phyloP scores from a whole-genome alignment of 345 rosid genomes.

The Linum tenue region DNA sequence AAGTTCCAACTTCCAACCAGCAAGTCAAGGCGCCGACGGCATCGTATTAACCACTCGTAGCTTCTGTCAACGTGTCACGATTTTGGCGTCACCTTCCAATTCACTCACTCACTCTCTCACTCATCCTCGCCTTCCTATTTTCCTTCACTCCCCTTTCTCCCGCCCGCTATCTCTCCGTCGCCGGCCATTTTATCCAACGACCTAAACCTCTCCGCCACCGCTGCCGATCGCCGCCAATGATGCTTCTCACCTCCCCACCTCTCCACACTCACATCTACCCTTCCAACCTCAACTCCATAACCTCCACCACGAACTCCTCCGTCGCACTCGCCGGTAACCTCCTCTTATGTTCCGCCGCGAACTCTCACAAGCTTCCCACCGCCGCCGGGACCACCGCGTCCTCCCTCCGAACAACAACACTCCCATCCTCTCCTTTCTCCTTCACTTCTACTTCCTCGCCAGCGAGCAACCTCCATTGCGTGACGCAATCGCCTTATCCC shows the following conservation, averaged over 20 bases:
- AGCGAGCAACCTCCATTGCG: constrained; percentile 32
- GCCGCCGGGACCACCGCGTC: constrained; percentile 6
- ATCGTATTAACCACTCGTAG: not conserved
- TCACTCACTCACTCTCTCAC: not conserved
- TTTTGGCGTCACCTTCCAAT: constrained; percentile 3
- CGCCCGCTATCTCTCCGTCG: not conserved
- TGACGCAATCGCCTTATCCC: constrained; percentile 30
- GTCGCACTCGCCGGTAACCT: not conserved
- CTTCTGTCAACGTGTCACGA: constrained; percentile 4
- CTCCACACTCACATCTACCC: constrained; percentile 22
- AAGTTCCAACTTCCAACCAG: too few relatives aligned
- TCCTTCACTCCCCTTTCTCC: not conserved
- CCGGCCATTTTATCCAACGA: not conserved
- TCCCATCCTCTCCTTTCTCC: constrained; percentile 24
- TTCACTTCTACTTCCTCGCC: constrained; percentile 8
- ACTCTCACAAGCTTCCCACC: constrained; percentile 12
- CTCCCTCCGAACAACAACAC: constrained; percentile 22
- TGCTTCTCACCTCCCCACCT: constrained; percentile 49
- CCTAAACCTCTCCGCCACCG: not conserved
- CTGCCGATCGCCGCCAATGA: constrained; percentile 18
- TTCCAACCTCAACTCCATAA: constrained; percentile 4
- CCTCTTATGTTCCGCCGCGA: constrained; percentile 4
- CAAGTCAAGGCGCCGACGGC: not conserved
- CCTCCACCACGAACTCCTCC: constrained; percentile 16
- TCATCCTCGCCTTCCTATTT: not conserved